A percentile compares a stretch with the other conserved stretches of the same genome.
Conservation (phyloP, 129 eudicot genomes). For the Solidago caesia region DNA sequence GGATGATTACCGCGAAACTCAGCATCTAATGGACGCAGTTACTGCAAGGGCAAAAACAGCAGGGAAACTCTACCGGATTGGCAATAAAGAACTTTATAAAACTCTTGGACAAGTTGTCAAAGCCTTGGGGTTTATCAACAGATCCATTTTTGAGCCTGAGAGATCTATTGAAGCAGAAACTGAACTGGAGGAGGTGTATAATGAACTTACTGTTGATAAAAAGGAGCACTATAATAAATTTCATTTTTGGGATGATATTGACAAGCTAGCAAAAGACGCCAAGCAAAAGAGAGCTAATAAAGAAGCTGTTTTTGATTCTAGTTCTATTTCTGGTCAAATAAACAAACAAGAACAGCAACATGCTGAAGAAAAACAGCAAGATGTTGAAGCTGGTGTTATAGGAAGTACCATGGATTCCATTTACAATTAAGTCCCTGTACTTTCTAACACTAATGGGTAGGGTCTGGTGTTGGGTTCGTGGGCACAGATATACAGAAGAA, state of each 20-base stretch:
- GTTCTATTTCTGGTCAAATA: not conserved
- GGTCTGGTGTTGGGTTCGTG: no score
- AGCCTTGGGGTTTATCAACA: not conserved
- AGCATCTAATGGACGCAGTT: constrained; percentile 20
- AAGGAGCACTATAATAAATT: not conserved
- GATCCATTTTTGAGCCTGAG: not conserved
- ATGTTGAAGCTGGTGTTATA: no score
- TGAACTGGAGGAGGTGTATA: not conserved
- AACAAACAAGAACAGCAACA: not conserved
- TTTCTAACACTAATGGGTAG: no score
- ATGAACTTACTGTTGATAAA: not conserved
- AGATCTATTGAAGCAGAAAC: not conserved
- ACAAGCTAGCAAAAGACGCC: not conserved
- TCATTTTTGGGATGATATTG: not conserved
- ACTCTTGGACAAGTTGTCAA: not conserved
- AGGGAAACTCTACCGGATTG: constrained; percentile 29
- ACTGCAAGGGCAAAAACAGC: constrained; percentile 20
- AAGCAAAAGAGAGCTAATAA: not conserved
- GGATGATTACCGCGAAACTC: constrained; percentile 16
- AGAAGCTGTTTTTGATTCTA: not conserved
- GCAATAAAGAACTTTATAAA: constrained; percentile 14
- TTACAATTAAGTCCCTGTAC: no score
- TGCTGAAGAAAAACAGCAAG: no score
- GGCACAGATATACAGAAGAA: no score
- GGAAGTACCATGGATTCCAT: no score